Percentiles rank a stretch among this genome's conserved stretches.
These are phyloP conservation scores for Globisporangium uncinulatum DNA, from an alignment of 352 stramenopile genomes.

Conservation along the genomic window DNA sequence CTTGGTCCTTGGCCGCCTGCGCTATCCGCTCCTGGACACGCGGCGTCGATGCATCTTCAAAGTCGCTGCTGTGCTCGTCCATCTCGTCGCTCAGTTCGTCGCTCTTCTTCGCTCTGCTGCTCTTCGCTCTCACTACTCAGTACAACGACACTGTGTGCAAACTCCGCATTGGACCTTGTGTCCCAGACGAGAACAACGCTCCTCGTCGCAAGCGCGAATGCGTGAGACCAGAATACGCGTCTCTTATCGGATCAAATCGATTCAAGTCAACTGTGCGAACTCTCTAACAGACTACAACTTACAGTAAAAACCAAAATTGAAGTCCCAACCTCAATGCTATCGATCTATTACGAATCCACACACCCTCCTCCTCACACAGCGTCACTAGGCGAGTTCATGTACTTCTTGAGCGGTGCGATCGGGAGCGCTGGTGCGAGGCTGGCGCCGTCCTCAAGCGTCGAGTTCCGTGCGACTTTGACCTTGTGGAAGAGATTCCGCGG, in stretches of 20 bases:
- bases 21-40: conserved; percentile 45
- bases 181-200: neutral
- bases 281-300: no score
- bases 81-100: neutral
- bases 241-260: neutral
- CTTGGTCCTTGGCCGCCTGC: conserved; percentile 39
- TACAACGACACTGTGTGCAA: no score
- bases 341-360: no score
- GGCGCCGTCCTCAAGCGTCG: conserved; percentile 27
- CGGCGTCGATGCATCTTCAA: conserved; percentile 41
- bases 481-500: conserved; percentile 61
- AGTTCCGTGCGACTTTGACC: conserved; percentile 27
- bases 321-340: conserved; percentile 2
- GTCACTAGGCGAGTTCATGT: conserved; percentile 37
- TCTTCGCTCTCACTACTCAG: no score
- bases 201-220: neutral
- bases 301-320: neutral
- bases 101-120: neutral
- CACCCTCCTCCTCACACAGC: no score
- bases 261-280: neutral
- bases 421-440: conserved; percentile 31
- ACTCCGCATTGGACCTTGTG: neutral
- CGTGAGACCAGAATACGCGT: neutral
- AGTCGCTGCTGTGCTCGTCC: conserved; percentile 29
- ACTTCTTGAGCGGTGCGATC: conserved; percentile 74